These are phyloP conservation scores for Verticillium zaregamsianum DNA, from an alignment of 2,329 filamentous ascomycete species.

Conservation along the genomic window DNA sequence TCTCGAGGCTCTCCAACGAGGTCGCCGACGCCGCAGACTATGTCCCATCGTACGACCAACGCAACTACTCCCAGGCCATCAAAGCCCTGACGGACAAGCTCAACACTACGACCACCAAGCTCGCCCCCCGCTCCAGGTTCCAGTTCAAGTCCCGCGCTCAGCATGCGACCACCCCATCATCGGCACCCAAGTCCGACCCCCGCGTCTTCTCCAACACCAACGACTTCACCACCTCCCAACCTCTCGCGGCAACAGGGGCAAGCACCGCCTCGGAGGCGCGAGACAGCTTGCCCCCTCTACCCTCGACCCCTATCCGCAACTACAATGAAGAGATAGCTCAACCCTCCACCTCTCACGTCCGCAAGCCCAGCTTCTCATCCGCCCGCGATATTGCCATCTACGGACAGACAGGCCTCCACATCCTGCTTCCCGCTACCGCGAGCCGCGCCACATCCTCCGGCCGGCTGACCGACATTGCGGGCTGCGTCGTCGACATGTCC, in stretches of 20 bases:
- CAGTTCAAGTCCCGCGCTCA: conserved; percentile 57
- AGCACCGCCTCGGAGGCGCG: conserved; percentile 16
- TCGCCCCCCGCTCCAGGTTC: conserved; percentile 76
- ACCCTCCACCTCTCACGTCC: conserved; percentile 34
- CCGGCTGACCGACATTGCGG: conserved; percentile 62
- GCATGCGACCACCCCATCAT: background rate
- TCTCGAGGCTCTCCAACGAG: conserved; percentile 76
- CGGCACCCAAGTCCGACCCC: conserved; percentile 32
- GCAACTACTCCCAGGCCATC: conserved; percentile 76
- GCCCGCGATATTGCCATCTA: conserved; percentile 60
- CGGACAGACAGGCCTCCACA: conserved; percentile 64
- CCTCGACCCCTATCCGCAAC: conserved; percentile 34
- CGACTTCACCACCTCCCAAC: conserved; percentile 12
- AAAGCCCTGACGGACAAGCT: conserved; percentile 78
- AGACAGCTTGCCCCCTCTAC: conserved; percentile 33
- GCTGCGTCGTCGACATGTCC: conserved; percentile 79
- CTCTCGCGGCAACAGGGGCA: background rate
- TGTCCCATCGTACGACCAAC: conserved; percentile 85
- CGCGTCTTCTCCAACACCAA: conserved; percentile 26
- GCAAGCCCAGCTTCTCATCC: conserved; percentile 61
- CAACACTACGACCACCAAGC: conserved; percentile 61
- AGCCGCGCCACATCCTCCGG: conserved; percentile 69
- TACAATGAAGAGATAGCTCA: conserved; percentile 55
- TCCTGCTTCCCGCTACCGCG: conserved; percentile 70
- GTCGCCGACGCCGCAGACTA: conserved; percentile 80